Conservation (phyloP, 495 filamentous ascomycete species). For the Neurospora sp. region DNA sequence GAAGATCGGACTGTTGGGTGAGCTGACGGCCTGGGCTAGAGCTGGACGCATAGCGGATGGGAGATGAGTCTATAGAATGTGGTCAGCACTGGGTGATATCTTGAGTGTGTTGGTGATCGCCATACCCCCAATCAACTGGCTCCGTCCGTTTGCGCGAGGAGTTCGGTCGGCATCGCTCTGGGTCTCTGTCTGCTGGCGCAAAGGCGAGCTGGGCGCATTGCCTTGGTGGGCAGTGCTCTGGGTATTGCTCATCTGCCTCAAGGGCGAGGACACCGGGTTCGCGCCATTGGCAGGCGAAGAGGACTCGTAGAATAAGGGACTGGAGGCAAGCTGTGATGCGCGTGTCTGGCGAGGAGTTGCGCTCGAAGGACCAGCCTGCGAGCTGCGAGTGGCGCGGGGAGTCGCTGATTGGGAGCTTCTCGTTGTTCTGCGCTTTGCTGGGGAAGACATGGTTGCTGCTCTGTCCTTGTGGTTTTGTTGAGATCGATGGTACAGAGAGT, state of each 20-base stretch:
- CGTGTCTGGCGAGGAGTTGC: conserved; percentile 37
- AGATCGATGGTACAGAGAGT: neutral
- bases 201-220: conserved; percentile 56
- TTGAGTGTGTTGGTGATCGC: neutral
- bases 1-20: conserved; percentile 51
- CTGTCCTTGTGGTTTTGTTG: neutral
- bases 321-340: conserved; percentile 50
- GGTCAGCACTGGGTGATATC: neutral
- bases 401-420: conserved; percentile 48
- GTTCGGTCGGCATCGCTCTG: conserved; percentile 54
- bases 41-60: conserved; percentile 78
- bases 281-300: conserved; percentile 56
- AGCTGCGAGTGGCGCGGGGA: conserved; percentile 43
- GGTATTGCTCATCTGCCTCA: conserved; percentile 43
- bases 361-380: conserved; percentile 36
- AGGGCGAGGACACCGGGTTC: conserved; percentile 32
- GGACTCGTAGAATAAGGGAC: conserved; percentile 75
- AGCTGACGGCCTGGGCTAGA: conserved; percentile 64
- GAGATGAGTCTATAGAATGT: conserved; percentile 62
- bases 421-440: conserved; percentile 39
- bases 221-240: conserved; percentile 44
- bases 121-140: conserved; percentile 53
- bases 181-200: conserved; percentile 46
- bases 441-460: conserved; percentile 47
- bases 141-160: conserved; percentile 50